Evolutionary conservation across 2,329 filamentous ascomycete genomes (phyloP), one percentile per base, ranked within the genome.

Genomic region (Bimuria novae-zelandiae): DNA sequence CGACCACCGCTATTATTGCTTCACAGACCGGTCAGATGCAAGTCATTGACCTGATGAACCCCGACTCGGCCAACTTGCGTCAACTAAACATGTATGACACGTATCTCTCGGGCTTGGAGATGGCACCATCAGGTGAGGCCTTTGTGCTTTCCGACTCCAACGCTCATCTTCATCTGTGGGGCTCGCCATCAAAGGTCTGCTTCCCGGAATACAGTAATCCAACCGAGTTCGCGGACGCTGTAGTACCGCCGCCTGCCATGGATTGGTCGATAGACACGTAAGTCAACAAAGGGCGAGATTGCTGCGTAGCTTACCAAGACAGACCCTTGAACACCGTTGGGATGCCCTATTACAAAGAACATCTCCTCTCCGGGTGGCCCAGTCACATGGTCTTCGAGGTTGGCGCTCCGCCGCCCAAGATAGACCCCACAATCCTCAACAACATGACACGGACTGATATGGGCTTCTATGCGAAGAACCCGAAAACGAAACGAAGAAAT

Each of bases 11-110:
- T 65, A 92, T 99, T 55, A 90, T 99, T 44, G 87, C 92, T 23
- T 96, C 93, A 2, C 91, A 95, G 67, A 89, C 86, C 37, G 94
- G 95, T 1, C 92, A 97, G 73, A 89, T 99, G 72, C 93, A 99
- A 70, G 89, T 97, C 12, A 91, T 97, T 45, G 94, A 99, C 72
- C 83, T 99, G 4, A 91, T 95, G 85, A 96, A 96, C 57, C 90
- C 91, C 0, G 92, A 95, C 67, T 88, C 90, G 17, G 91, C 90
- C 68, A 92, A 89, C 62, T 85, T 96, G 46, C 85, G 89, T 45
- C 92, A 95, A 75, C 88, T 89, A 29, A 92, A 92, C 64, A 84
- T 92, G 4, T 82, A 87, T 55, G 79, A 81, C 23, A 83, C 82
- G 0, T 90, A 88, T 62, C 82, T 96, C 61, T 86, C 85, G 54